phyloP scores from a whole-genome alignment of 2,329 filamentous ascomycete genomes.

The Lecanicillium sp. region DNA sequence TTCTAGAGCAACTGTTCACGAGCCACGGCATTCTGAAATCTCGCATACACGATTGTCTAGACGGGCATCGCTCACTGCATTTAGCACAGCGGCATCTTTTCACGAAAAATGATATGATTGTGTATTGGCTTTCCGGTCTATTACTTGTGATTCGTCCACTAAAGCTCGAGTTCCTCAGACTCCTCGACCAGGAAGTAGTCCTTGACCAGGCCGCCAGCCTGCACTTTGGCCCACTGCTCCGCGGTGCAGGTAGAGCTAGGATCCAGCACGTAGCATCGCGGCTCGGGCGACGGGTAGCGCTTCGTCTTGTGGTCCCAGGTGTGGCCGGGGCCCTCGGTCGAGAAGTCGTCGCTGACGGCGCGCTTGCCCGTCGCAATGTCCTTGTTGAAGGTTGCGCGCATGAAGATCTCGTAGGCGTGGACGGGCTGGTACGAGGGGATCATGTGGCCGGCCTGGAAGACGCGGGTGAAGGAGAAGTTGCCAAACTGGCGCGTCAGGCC shows the following conservation, averaged over 20 bases:
- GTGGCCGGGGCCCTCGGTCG: conserved; percentile 44
- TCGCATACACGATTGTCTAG: too few species aligned
- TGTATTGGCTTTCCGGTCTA: too few species aligned
- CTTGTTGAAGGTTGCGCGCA: conserved; percentile 49
- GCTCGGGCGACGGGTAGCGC: conserved; percentile 37
- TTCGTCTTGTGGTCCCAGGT: conserved; percentile 55
- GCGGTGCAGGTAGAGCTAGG: conserved; percentile 49
- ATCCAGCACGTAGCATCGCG: conserved; percentile 55
- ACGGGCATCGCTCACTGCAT: too few species aligned
- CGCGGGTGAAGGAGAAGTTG: conserved; percentile 61
- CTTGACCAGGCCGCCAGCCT: conserved; percentile 44
- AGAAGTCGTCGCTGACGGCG: conserved; percentile 45
- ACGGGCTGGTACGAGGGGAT: conserved; percentile 54
- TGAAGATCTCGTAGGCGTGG: conserved; percentile 52
- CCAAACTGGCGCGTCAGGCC: conserved; percentile 70
- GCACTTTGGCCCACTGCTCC: conserved; percentile 46
- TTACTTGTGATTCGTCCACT: too few species aligned
- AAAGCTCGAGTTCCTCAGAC: conserved; percentile 4
- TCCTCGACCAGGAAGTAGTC: conserved; percentile 27
- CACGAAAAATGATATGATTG: too few species aligned
- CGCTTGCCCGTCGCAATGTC: conserved; percentile 49
- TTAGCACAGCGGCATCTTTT: too few species aligned
- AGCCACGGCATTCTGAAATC: too few species aligned
- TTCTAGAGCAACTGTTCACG: too few species aligned
- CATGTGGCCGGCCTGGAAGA: conserved; percentile 61